Evolutionary conservation across 352 stramenopile genomes (phyloP), one percentile per base, ranked within the genome.

Genomic region (Globisporangium cylindrosporum): DNA sequence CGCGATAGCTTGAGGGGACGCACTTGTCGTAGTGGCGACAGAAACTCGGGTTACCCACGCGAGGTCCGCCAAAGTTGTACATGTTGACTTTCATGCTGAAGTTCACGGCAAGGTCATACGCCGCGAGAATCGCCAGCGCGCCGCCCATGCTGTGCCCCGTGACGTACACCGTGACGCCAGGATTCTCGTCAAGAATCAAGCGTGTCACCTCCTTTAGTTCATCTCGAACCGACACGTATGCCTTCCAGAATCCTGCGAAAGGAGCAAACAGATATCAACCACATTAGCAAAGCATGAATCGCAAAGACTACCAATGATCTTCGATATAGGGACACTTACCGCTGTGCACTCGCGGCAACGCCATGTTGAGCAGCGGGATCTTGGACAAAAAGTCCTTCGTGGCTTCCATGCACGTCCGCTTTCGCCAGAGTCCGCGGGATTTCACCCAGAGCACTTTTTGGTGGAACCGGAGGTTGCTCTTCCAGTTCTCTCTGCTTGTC

Each of bases 81-180:
- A 97, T 95, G 68, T 77, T 85, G 60, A 97, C 81, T 70, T 87
- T 81, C 76, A 93, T 92, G 69, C 72, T 92, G 68, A 93, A 92
- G 71, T 93, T 92, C 59, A 92, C 82, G 2, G 86, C 86, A 20
- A 94, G 74, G 66, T 97, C 89, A 67, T 95, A 95, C 4, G 88
- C 89, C 32, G 85, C 89, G 20, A 98, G 73, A 15, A 97, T 88
- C 0, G 95, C 92, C 27, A 98, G 75, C 4, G 91, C 90, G 12
- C 91, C 95, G 24, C 95, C 95, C 70, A 98, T 89, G 58, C 85
- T 97, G 74, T 98, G 94, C 0, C 95, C 95, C 12, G 92, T 97
- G 12, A 98, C 73, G 70, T 97, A 98, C 9, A 98, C 80, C 6
- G 77, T 88, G n/a, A 92, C 77, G n/a, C 87, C 84, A 2, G 88